Percentiles rank a stretch among this genome's conserved stretches.
phyloP scores from a whole-genome alignment of 495 filamentous ascomycete genomes.

The Talaromyces thailandensis region DNA sequence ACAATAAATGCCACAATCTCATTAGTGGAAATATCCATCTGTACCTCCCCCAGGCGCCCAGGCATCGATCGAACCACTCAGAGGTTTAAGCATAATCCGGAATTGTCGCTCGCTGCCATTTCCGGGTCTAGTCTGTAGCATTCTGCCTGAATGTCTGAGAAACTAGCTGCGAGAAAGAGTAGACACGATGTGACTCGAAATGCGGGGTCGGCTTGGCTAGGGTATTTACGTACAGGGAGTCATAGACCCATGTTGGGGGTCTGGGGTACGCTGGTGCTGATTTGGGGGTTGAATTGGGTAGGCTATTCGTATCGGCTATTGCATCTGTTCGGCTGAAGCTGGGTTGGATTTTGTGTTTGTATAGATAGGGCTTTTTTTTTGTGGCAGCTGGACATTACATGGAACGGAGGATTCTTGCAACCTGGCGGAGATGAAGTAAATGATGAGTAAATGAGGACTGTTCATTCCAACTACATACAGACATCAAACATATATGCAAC shows the following conservation, averaged over 20 bases:
- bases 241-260: not conserved
- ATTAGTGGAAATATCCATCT: not conserved
- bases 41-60: not conserved
- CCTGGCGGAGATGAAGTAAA: no score
- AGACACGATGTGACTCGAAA: not conserved
- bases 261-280: not conserved
- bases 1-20: not conserved
- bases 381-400: no score
- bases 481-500: not conserved
- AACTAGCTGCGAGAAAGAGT: not conserved
- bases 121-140: not conserved
- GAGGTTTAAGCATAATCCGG: not conserved
- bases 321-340: not conserved
- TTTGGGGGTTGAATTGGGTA: not conserved
- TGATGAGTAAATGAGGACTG: no score
- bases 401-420: no score
- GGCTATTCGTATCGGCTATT: not conserved
- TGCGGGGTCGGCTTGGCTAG: not conserved
- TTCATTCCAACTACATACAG: not conserved
- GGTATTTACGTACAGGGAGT: not conserved
- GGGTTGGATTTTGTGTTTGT: not conserved
- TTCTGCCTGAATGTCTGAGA: not conserved
- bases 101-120: not conserved
- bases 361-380: no score
- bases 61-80: not conserved